Evolutionary conservation across 73 alveolate species (phyloP).

Genomic region (Blepharisma japonicum): DNA sequence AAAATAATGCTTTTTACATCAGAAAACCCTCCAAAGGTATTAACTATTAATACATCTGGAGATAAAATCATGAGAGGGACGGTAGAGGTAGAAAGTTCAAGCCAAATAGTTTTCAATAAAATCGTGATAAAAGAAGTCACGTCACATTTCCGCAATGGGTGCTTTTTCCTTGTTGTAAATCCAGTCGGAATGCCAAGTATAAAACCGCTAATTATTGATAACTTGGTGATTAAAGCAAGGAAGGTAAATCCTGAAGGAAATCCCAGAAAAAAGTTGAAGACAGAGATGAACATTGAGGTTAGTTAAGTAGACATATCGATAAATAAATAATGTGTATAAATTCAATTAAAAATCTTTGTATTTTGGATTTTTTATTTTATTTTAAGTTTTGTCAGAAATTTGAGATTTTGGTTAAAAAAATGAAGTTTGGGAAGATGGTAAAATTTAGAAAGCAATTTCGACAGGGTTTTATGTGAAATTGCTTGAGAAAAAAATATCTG

Average conservation of each 20-base stretch:
- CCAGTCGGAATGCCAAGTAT: background rate
- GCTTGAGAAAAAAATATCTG: no score
- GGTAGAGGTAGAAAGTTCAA: constrained; percentile 18
- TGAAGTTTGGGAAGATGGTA: no score
- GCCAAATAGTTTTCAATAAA: constrained; percentile 27
- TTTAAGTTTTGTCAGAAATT: no score
- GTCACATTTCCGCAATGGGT: constrained; percentile 36
- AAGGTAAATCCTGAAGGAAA: background rate
- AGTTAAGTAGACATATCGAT: no score
- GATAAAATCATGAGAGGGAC: constrained; percentile 38
- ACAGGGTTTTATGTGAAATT: no score
- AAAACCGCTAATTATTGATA: background rate
- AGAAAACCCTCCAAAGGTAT: constrained; percentile 37
- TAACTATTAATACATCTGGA: constrained; percentile 31
- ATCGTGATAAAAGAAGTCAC: constrained; percentile 40
- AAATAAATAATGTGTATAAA: no score
- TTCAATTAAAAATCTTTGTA: no score
- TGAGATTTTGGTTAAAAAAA: no score
- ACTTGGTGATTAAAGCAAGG: constrained; percentile 13
- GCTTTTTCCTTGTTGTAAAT: constrained; percentile 30
- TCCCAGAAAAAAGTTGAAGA: no score
- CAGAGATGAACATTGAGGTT: no score
- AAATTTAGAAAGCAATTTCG: no score
- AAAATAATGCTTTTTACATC: constrained; percentile 27
- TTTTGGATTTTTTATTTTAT: no score